Percentiles rank a stretch among this genome's conserved stretches.
phyloP scores from a whole-genome alignment of 2,329 filamentous ascomycete species.

The Penicillium sp. region DNA sequence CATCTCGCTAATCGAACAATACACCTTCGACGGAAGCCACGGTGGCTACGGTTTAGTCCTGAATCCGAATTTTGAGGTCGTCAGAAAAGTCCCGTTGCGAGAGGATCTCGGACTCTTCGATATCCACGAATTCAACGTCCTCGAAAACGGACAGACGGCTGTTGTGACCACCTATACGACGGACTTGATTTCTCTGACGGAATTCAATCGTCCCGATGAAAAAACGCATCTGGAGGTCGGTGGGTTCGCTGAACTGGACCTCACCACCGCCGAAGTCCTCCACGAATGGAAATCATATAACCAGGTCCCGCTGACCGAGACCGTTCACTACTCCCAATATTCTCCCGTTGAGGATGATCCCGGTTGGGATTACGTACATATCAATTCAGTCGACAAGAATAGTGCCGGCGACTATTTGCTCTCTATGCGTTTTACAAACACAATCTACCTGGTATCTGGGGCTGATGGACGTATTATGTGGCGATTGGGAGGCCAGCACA shows the following conservation, averaged over 20 bases:
- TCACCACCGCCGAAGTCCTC: constrained; percentile 34
- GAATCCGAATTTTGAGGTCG: constrained; percentile 51
- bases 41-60: constrained; percentile 53
- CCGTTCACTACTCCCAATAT: constrained; percentile 19
- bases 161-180: constrained; percentile 29
- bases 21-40: constrained; percentile 39
- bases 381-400: constrained; percentile 46
- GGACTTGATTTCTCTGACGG: constrained; percentile 27
- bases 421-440: constrained; percentile 43
- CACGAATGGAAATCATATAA: constrained; percentile 40
- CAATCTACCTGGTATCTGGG: constrained; percentile 43
- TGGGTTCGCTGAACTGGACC: constrained; percentile 40
- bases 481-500: constrained; percentile 38
- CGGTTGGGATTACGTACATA: constrained; percentile 43
- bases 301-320: constrained; percentile 32
- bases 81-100: constrained; percentile 41
- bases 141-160: constrained; percentile 36
- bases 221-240: constrained; percentile 32
- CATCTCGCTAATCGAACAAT: constrained; percentile 49
- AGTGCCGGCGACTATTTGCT: constrained; percentile 43
- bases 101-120: constrained; percentile 34
- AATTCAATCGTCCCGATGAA: constrained; percentile 29
- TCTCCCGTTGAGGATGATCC: constrained; percentile 20
- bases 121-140: constrained; percentile 45
- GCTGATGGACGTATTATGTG: constrained; percentile 40